Conservation (phyloP, 768 basidiomycete species). For the Boletus speciosus region DNA sequence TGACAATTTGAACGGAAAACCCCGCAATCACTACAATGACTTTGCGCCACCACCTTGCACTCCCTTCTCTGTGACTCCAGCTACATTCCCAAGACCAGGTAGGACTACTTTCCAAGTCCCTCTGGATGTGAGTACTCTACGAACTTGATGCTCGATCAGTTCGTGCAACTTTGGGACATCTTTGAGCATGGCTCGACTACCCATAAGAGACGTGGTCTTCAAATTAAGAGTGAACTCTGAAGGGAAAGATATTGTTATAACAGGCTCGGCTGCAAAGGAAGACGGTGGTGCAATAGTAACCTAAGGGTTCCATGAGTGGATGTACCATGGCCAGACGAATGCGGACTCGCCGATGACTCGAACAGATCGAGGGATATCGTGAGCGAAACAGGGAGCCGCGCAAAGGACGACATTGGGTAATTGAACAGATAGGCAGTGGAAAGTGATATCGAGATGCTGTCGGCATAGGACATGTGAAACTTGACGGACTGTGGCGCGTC, state of each 20-base stretch:
- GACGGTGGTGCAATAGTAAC: constrained; percentile 62
- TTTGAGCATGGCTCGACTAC: constrained; percentile 94
- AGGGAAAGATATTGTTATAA: constrained; percentile 68
- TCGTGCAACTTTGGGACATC: constrained; percentile 98
- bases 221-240: constrained; percentile 86
- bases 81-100: constrained; percentile 53
- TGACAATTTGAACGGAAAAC: neutral
- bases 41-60: constrained; percentile 4
- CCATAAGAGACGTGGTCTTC: constrained; percentile 87
- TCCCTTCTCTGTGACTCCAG: constrained; percentile 30
- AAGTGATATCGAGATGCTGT: constrained; percentile 77
- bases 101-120: constrained; percentile 67
- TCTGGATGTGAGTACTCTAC: constrained; percentile 54
- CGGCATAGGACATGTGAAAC: constrained; percentile 81
- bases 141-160: constrained; percentile 82
- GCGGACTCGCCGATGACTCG: constrained; percentile 54
- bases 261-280: constrained; percentile 49
- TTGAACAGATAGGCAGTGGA: constrained; percentile 83
- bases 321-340: neutral
- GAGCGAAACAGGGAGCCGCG: constrained; percentile 76
- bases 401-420: constrained; percentile 80
- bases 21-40: neutral
- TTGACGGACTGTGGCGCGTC: constrained; percentile 60
- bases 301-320: constrained; percentile 34
- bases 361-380: constrained; percentile 76